Evolutionary conservation across 2,329 filamentous ascomycete genomes (phyloP).

Genomic region (Didymellaceae sp.): DNA sequence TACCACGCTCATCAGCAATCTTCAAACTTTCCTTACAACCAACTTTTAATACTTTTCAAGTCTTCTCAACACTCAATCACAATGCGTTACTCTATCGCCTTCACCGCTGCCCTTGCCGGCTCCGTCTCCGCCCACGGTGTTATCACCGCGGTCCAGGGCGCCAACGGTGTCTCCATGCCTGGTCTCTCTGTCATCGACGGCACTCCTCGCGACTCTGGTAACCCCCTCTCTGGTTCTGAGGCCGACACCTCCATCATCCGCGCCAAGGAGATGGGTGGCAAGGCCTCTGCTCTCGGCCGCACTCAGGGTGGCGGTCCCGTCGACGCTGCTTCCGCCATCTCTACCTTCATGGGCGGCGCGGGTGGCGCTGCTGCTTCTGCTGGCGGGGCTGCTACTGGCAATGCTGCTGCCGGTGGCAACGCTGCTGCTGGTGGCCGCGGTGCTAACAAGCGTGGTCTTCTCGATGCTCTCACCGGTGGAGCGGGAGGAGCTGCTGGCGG

Average conservation of each 20-base stretch:
- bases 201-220: slow-evolving; percentile 71
- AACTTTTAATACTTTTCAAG: slow-evolving; percentile 17
- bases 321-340: slow-evolving; percentile 63
- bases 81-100: slow-evolving; percentile 57
- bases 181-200: slow-evolving; percentile 68
- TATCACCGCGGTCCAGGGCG: slow-evolving; percentile 62
- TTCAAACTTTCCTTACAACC: slow-evolving; percentile 17
- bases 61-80: slow-evolving; percentile 40
- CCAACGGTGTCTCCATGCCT: slow-evolving; percentile 69
- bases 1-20: slow-evolving; percentile 24
- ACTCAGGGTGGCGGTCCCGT: slow-evolving; percentile 67
- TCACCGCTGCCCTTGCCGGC: slow-evolving; percentile 57
- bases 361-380: slow-evolving; percentile 1
- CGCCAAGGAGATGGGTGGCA: slow-evolving; percentile 62
- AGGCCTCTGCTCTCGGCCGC: slow-evolving; percentile 67
- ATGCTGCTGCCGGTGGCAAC: slow-evolving; percentile 8
- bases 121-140: slow-evolving; percentile 65
- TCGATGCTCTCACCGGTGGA: slow-evolving; percentile 33
- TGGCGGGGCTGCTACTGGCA: not conserved
- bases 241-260: slow-evolving; percentile 75
- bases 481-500: slow-evolving; percentile 15
- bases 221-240: slow-evolving; percentile 68
- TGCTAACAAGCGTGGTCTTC: slow-evolving; percentile 39
- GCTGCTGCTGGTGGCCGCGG: too few relatives aligned
- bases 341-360: slow-evolving; percentile 61